phyloP scores from a whole-genome alignment of 1,284 basidiomycete genomes.

The Singerocomus rubriflavus region DNA sequence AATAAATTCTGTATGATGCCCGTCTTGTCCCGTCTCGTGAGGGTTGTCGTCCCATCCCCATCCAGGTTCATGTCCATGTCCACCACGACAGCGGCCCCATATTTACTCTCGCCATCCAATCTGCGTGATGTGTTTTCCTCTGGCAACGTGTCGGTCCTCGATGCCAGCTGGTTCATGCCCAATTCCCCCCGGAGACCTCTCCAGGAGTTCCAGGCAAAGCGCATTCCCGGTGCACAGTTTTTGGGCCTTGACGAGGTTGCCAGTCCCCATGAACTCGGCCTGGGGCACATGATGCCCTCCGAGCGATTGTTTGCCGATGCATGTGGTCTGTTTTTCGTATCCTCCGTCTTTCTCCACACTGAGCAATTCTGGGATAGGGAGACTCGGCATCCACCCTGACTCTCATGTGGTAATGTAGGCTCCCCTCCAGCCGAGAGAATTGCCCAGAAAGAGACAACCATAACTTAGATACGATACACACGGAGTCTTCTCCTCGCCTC shows the following conservation, averaged over 20 bases:
- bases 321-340: slow-evolving; percentile 56
- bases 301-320: slow-evolving; percentile 72
- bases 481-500: slow-evolving; percentile 87
- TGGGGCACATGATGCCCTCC: slow-evolving; percentile 94
- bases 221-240: slow-evolving; percentile 74
- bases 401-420: slow-evolving; percentile 81
- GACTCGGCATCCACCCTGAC: slow-evolving; percentile 69
- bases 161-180: slow-evolving; percentile 90
- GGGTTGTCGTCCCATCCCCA: slow-evolving; percentile 12
- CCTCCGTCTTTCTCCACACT: slow-evolving; percentile 5
- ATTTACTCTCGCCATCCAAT: slow-evolving; percentile 51
- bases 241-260: slow-evolving; percentile 84
- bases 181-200: slow-evolving; percentile 63
- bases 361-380: slow-evolving; percentile 42
- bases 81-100: slow-evolving; percentile 37
- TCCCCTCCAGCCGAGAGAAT: slow-evolving; percentile 5
- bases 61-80: slow-evolving; percentile 31
- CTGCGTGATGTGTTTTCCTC: slow-evolving; percentile 38
- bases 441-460: slow-evolving; percentile 8
- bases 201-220: slow-evolving; percentile 63
- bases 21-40: slow-evolving; percentile 11
- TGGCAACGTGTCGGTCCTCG: slow-evolving; percentile 53
- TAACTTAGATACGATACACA: slow-evolving; percentile 74
- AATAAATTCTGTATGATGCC: slow-evolving; percentile 8
- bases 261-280: slow-evolving; percentile 62